Conservation (phyloP, 2,329 filamentous ascomycete genomes). For the Juglanconis juglandina region DNA sequence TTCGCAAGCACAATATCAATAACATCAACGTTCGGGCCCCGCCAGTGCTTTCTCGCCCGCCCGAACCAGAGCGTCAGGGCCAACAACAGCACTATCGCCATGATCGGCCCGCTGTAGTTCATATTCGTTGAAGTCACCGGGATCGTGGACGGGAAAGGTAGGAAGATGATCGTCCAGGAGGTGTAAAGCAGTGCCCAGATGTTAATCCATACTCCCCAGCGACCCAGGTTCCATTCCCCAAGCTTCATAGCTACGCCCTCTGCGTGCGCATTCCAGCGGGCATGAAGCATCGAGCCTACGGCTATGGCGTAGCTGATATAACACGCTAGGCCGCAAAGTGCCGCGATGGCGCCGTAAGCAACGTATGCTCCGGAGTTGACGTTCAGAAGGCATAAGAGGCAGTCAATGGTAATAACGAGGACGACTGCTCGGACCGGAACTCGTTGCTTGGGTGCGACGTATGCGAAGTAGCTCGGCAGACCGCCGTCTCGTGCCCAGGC, state of each 20-base stretch:
- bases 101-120: slow-evolving; percentile 17
- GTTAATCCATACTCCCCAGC: slow-evolving; percentile 11
- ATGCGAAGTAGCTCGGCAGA: slow-evolving; percentile 15
- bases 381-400: slow-evolving; percentile 35
- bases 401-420: slow-evolving; percentile 30
- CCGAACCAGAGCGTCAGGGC: not conserved
- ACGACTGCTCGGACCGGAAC: slow-evolving; percentile 36
- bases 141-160: slow-evolving; percentile 18
- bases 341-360: slow-evolving; percentile 37
- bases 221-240: slow-evolving; percentile 17
- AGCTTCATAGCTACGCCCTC: not conserved
- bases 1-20: too few relatives aligned
- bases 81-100: slow-evolving; percentile 1
- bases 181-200: slow-evolving; percentile 17
- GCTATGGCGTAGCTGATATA: slow-evolving; percentile 20
- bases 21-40: too few relatives aligned
- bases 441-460: slow-evolving; percentile 28
- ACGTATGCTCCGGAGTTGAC: slow-evolving; percentile 32
- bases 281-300: slow-evolving; percentile 18
- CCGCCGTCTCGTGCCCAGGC: too few relatives aligned
- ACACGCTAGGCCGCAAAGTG: slow-evolving; percentile 24
- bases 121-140: slow-evolving; percentile 20
- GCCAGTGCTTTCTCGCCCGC: not conserved
- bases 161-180: slow-evolving; percentile 13
- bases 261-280: slow-evolving; percentile 1